Evolutionary conservation across 2,329 filamentous ascomycete genomes (phyloP).

Genomic region (Madurella mycetomatis): DNA sequence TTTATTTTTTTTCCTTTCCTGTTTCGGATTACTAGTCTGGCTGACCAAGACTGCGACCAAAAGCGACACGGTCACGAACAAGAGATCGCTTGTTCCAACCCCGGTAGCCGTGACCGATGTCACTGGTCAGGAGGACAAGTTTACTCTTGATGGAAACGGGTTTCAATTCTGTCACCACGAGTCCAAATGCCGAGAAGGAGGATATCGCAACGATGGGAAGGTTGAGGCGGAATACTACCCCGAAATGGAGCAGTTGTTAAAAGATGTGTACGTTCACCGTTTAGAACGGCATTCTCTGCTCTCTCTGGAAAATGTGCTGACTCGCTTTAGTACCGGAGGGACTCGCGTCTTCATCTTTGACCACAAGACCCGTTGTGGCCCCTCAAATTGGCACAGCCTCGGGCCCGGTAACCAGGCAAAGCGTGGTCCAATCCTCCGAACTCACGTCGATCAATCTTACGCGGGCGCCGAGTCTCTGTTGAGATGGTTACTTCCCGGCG

Average conservation of each 20-base stretch:
- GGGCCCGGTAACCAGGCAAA: conserved; percentile 54
- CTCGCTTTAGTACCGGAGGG: conserved; percentile 21
- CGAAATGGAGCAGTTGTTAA: conserved; percentile 63
- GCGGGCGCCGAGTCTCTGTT: conserved; percentile 20
- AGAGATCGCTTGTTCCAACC: conserved; percentile 36
- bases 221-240: conserved; percentile 66
- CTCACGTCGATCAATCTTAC: conserved; percentile 28
- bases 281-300: background rate
- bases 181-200: conserved; percentile 27
- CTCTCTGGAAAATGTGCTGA: too few relatives aligned
- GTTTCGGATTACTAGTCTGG: too few relatives aligned
- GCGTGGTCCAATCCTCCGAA: conserved; percentile 40
- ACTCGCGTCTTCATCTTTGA: conserved; percentile 28
- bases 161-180: conserved; percentile 35
- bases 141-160: conserved; percentile 39
- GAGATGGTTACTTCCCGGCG: conserved; percentile 17
- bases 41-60: background rate
- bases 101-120: conserved; percentile 37
- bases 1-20: too few relatives aligned
- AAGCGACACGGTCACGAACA: conserved; percentile 25
- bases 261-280: conserved; percentile 35
- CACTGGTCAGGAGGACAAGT: conserved; percentile 37
- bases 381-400: conserved; percentile 55
- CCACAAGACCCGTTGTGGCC: conserved; percentile 30
- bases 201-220: conserved; percentile 50